Conservation (phyloP, 164 flowering plant species). For the Vitis rotundifolia region DNA sequence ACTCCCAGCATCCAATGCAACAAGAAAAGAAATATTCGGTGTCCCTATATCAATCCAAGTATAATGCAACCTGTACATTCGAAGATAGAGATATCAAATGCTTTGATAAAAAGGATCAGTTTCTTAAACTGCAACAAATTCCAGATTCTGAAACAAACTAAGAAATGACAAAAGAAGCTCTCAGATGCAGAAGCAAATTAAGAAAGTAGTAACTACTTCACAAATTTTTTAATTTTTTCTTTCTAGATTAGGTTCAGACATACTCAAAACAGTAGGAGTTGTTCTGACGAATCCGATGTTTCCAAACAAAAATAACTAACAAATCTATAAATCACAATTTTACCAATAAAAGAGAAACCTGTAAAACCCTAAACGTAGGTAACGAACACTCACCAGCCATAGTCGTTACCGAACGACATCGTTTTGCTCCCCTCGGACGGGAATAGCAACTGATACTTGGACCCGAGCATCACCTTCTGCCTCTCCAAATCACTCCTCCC, state of each 20-base stretch:
- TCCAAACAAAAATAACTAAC: not conserved
- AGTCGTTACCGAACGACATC: conserved; percentile 68
- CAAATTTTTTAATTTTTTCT: too few relatives aligned
- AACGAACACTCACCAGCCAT: conserved; percentile 63
- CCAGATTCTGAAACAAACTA: too few relatives aligned
- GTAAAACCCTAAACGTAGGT: not conserved
- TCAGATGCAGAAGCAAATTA: not conserved
- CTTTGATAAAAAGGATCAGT: not conserved
- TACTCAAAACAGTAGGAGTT: too few relatives aligned
- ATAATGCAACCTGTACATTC: conserved; percentile 75
- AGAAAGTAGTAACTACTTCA: not conserved
- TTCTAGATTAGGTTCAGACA: too few relatives aligned
- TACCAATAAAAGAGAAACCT: not conserved
- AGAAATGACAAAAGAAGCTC: too few relatives aligned
- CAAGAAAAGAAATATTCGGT: conserved; percentile 85
- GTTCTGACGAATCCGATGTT: too few relatives aligned
- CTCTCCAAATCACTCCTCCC: conserved; percentile 54
- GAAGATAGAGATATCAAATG: not conserved
- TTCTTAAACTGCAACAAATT: too few relatives aligned
- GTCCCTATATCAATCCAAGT: conserved; percentile 90
- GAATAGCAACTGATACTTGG: conserved; percentile 47
- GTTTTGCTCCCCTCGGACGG: conserved; percentile 78
- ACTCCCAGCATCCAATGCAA: conserved; percentile 94
- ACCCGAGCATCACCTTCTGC: conserved; percentile 70
- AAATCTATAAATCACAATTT: not conserved